Evolutionary conservation across 257 asterid genomes (phyloP).

Genomic region (Solanum virginianum): DNA sequence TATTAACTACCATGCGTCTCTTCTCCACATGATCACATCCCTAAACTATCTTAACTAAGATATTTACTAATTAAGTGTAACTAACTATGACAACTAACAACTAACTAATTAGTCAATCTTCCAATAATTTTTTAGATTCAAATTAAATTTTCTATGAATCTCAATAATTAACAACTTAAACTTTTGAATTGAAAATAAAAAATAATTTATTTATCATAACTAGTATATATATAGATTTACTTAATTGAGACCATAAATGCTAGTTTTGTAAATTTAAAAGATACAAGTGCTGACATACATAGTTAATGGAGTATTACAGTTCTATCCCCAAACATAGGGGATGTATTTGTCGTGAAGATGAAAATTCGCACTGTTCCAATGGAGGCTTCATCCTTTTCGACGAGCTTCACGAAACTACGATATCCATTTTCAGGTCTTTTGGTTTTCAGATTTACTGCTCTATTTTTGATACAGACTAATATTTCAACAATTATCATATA

Average conservation of each 20-base stretch:
- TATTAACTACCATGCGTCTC: too few relatives aligned
- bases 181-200: too few relatives aligned
- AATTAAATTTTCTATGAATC: too few relatives aligned
- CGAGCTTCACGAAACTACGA: conserved; percentile 21
- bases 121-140: too few relatives aligned
- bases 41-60: too few relatives aligned
- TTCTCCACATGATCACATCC: too few relatives aligned
- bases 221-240: too few relatives aligned
- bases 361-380: conserved; percentile 3
- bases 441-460: not conserved
- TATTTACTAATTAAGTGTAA: too few relatives aligned
- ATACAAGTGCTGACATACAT: not conserved
- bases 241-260: not conserved
- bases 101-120: too few relatives aligned
- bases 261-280: not conserved
- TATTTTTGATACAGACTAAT: not conserved
- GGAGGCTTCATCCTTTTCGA: conserved; percentile 40
- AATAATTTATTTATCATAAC: too few relatives aligned
- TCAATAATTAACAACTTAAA: too few relatives aligned
- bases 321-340: not conserved
- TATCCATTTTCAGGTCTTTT: conserved; percentile 30
- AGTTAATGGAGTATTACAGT: not conserved
- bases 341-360: not conserved
- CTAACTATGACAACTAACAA: too few relatives aligned
- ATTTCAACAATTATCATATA: not conserved